Percentiles rank a stretch among this genome's conserved stretches.
Evolutionary conservation across 2,329 filamentous ascomycete genomes (phyloP).

Genomic region (Claviceps humidiphila): DNA sequence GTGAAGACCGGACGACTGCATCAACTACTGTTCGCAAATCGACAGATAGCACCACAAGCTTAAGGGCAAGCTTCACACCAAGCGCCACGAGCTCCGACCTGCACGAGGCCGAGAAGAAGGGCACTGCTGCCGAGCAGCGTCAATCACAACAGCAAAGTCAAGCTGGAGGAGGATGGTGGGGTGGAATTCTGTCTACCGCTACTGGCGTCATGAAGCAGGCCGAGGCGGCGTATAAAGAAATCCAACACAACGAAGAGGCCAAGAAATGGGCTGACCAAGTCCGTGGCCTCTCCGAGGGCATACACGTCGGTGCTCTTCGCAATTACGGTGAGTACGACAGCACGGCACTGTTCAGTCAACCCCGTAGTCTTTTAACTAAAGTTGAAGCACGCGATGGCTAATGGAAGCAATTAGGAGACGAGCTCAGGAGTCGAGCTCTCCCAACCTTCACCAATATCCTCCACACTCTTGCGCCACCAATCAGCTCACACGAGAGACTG

Average conservation of each 20-base stretch:
- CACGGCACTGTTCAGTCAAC: neutral
- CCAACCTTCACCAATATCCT: conserved; percentile 92
- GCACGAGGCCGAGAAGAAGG: conserved; percentile 43
- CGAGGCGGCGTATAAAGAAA: conserved; percentile 84
- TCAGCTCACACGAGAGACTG: conserved; percentile 90
- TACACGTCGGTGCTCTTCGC: conserved; percentile 65
- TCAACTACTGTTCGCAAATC: conserved; percentile 47
- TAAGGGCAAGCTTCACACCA: conserved; percentile 59
- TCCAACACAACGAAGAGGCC: conserved; percentile 91
- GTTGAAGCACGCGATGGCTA: neutral
- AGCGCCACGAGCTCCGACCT: conserved; percentile 51
- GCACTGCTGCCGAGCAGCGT: conserved; percentile 29
- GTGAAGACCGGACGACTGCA: conserved; percentile 47
- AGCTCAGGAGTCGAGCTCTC: conserved; percentile 71
- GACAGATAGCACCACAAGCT: conserved; percentile 59
- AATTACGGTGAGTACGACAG: conserved; percentile 20
- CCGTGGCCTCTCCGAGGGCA: conserved; percentile 39
- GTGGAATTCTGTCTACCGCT: conserved; percentile 70
- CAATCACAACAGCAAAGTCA: neutral
- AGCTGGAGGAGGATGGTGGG: conserved; percentile 71
- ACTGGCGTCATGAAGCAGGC: conserved; percentile 83
- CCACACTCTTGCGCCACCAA: conserved; percentile 89
- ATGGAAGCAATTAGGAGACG: conserved; percentile 50
- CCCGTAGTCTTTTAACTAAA: neutral
- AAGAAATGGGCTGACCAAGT: conserved; percentile 94